Conservation (phyloP, 257 asterid species). For the Fraxinus excelsior region DNA sequence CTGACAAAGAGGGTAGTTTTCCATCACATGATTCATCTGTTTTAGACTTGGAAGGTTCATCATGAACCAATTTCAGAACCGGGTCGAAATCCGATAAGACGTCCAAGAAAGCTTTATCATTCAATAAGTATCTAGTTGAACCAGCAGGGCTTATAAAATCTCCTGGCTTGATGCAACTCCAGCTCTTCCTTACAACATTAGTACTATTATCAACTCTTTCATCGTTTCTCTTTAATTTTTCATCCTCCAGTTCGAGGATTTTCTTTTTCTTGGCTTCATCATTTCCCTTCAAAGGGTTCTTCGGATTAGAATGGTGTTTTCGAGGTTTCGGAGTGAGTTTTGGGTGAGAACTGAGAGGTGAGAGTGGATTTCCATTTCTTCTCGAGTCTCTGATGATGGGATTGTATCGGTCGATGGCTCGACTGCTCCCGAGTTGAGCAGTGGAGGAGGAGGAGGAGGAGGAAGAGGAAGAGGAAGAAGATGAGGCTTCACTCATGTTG, state of each 20-base stretch:
- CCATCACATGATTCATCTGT: constrained; percentile 30
- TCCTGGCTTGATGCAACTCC: constrained; percentile 61
- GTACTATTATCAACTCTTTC: background rate
- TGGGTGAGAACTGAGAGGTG: constrained; percentile 37
- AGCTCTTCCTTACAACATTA: constrained; percentile 34
- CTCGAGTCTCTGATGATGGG: constrained; percentile 51
- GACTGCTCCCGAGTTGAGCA: constrained; percentile 40
- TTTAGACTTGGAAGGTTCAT: constrained; percentile 23
- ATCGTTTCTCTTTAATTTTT: constrained; percentile 10
- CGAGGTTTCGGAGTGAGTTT: constrained; percentile 33
- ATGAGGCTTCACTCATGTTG: constrained; percentile 47
- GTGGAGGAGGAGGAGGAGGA: constrained; percentile 38
- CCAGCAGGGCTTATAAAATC: constrained; percentile 76
- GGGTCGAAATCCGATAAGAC: constrained; percentile 45
- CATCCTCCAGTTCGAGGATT: constrained; percentile 4
- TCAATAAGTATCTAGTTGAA: constrained; percentile 66
- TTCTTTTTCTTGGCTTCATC: constrained; percentile 25
- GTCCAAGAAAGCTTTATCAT: constrained; percentile 46
- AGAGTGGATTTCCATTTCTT: constrained; percentile 28
- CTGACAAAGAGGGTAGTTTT: constrained; percentile 26
- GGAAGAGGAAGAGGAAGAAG: constrained; percentile 33
- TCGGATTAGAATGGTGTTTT: constrained; percentile 22
- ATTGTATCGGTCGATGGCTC: constrained; percentile 58
- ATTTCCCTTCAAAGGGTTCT: constrained; percentile 23
- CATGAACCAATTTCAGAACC: constrained; percentile 17